Evolutionary conservation across 2,329 filamentous ascomycete species (phyloP).

Genomic region (Mycosphaerelloides madeirae): DNA sequence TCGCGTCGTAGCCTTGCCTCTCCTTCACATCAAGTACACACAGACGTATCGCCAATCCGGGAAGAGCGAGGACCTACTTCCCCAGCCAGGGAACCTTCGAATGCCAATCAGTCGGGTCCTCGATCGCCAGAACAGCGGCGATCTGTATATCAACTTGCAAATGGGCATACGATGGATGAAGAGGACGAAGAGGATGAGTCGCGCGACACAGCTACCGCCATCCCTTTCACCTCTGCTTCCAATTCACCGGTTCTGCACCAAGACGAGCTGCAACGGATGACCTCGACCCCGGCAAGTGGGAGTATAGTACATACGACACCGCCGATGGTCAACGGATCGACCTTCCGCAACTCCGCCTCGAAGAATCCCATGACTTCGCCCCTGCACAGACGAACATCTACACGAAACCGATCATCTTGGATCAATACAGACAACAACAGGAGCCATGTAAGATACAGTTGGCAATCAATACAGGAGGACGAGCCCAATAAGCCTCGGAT

Average conservation of each 20-base stretch:
- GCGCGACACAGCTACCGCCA: slow-evolving; percentile 22
- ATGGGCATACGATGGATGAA: slow-evolving; percentile 8
- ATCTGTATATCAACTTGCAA: background rate
- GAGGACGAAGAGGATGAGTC: slow-evolving; percentile 16
- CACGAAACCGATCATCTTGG: slow-evolving; percentile 13
- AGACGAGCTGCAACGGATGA: slow-evolving; percentile 10
- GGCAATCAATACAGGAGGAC: slow-evolving; percentile 35
- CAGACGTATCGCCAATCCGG: slow-evolving; percentile 20
- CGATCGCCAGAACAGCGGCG: slow-evolving; percentile 3
- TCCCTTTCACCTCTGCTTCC: slow-evolving; percentile 15
- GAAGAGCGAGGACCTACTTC: slow-evolving; percentile 4
- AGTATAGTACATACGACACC: slow-evolving; percentile 5
- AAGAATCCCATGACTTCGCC: slow-evolving; percentile 17
- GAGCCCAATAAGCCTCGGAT: slow-evolving; percentile 35
- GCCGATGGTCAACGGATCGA: slow-evolving; percentile 8
- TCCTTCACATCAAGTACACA: slow-evolving; percentile 6
- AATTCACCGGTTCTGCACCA: slow-evolving; percentile 7
- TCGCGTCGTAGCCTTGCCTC: slow-evolving; percentile 3
- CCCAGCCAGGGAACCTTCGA: slow-evolving; percentile 1
- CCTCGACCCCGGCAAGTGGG: slow-evolving; percentile 4
- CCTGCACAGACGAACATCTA: slow-evolving; percentile 14
- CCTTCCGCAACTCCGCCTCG: slow-evolving; percentile 10
- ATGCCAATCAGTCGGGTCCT: slow-evolving; percentile 3
- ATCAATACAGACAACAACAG: slow-evolving; percentile 27
- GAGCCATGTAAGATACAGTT: slow-evolving; percentile 34